Evolutionary conservation across 176 grass and related monocot genomes (phyloP).

Genomic region (Phyllostachys edulis): DNA sequence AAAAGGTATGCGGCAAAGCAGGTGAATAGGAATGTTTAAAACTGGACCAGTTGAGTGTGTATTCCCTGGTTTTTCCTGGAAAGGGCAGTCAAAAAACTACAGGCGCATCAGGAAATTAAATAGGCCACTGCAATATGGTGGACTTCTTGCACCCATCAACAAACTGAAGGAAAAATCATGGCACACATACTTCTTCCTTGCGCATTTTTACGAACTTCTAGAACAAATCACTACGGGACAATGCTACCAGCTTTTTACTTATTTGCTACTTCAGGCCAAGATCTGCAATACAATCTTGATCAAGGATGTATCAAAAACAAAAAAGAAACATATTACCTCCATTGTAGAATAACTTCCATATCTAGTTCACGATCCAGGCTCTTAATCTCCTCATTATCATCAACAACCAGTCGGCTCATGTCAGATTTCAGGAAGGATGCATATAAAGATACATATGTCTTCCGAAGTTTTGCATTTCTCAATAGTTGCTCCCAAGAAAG

Average conservation of each 20-base stretch:
- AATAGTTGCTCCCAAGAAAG: constrained; percentile 92
- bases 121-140: background rate
- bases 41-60: background rate
- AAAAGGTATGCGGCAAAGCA: background rate
- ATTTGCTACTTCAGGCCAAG: background rate
- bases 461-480: constrained; percentile 72
- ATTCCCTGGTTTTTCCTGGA: background rate
- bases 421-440: constrained; percentile 88
- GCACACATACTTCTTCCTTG: background rate
- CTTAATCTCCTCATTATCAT: constrained; percentile 77
- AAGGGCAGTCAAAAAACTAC: background rate
- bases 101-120: background rate
- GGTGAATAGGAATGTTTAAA: background rate
- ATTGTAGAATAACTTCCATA: constrained; percentile 95
- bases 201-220: constrained; percentile 20
- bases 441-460: constrained; percentile 86
- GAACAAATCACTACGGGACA: background rate
- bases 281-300: constrained; percentile 21
- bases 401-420: constrained; percentile 55
- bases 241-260: constrained; percentile 1
- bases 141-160: background rate
- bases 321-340: constrained; percentile 57
- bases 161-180: background rate
- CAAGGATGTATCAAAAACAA: background rate
- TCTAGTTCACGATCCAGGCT: constrained; percentile 82